Base-by-base conservation (phyloP, 192 early-diverging fungal genomes). In the Coemansia sp. region DNA sequence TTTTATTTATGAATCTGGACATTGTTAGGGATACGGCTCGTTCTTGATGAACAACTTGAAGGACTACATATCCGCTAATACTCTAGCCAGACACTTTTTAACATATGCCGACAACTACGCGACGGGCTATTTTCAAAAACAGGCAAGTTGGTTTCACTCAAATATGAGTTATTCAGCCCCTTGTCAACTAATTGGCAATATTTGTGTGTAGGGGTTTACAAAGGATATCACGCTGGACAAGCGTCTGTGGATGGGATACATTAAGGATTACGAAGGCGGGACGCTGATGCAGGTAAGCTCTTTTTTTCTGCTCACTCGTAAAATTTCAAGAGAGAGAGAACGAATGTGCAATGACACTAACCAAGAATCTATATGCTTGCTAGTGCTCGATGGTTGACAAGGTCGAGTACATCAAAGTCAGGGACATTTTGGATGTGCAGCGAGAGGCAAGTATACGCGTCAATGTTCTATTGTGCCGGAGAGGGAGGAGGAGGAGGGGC, bases 41-140 rank as follows among this genome's bases (percentile, higher is more conserved):
- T 87, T 88, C 59, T 61, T 99, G 55, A 98, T 99, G 92, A 93
- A 90, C 59, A 89, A 95, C 58, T 82, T 97, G 53, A 99, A 99
- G 69, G 95, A 98, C 62, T 89, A 97, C 71, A 91, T 97, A 14
- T 80, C 84, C 18, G 81, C 76, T 9, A 81, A 84, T 42, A 87
- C 89, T 21, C 82, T 85, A 43, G 86, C 93, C 42, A 70, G 86
- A 56, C 87, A 98, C 63, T 97, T 98, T 56, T 71, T 99, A 67
- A 98, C 96, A 7, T 99, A 98, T 70, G 97, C 97, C 4, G 97
- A 99, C 74, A 97, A 99, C 80, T 94, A 94, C 75, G 97, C 97
- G 8, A 95, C 91, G 35, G 97, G 97, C 14, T 99, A 97, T 67
- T 99, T 99, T 67, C 91, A 93, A 69, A 99, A 98, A 67, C 95